phyloP scores from a whole-genome alignment of 305 asterid species.

The Rubia peregrina region DNA sequence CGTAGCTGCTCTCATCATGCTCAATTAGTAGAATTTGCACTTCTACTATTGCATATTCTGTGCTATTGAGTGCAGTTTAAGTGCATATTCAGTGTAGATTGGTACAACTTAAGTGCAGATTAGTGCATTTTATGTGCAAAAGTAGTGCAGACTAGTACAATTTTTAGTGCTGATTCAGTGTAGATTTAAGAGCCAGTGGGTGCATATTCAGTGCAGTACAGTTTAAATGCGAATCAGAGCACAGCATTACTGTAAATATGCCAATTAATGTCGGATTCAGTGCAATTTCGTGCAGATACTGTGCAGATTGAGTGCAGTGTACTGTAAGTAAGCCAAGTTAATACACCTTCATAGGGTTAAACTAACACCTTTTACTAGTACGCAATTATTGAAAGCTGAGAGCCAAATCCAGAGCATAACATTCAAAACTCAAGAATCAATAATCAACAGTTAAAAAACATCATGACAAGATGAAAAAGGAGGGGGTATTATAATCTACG shows the following conservation, averaged over 20 bases:
- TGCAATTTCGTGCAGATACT: too few relatives aligned
- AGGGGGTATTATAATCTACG: conserved; percentile 41
- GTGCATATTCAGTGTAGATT: too few relatives aligned
- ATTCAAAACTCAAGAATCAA: neutral
- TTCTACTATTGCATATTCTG: neutral
- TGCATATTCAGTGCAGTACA: neutral
- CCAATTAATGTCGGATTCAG: too few relatives aligned
- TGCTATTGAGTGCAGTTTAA: neutral
- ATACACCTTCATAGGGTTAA: neutral
- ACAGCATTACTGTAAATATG: too few relatives aligned
- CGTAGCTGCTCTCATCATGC: neutral
- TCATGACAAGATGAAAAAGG: neutral
- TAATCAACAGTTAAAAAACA: neutral
- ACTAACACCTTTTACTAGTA: neutral
- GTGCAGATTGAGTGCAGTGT: too few relatives aligned
- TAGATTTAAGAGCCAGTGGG: too few relatives aligned
- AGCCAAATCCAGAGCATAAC: too few relatives aligned
- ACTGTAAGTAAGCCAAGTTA: neutral
- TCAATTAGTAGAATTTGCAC: neutral
- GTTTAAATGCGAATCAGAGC: neutral
- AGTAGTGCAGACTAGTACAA: neutral
- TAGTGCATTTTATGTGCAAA: neutral
- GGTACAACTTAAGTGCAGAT: too few relatives aligned
- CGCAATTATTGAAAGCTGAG: neutral
- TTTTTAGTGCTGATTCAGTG: too few relatives aligned